Evolutionary conservation across 805 yeast genomes (phyloP).

Genomic region (Lipomyces starkeyi): DNA sequence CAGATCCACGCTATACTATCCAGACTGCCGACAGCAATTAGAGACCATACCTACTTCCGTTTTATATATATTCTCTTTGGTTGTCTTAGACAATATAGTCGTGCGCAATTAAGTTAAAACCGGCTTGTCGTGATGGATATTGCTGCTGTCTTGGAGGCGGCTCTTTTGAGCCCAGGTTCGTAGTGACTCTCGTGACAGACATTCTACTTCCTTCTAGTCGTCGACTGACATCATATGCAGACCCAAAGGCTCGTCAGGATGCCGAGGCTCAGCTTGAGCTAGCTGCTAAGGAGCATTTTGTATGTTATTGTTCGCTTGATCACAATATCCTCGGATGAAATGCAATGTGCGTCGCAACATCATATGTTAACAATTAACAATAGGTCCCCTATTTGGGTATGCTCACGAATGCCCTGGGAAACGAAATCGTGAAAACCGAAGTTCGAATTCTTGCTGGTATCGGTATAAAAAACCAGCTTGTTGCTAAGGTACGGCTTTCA

Average conservation of each 20-base stretch:
- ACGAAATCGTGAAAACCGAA: conserved; percentile 68
- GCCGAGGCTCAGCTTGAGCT: conserved; percentile 79
- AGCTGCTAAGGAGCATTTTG: conserved; percentile 77
- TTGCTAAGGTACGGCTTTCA: conserved; percentile 59
- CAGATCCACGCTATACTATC: neutral
- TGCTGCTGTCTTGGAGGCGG: conserved; percentile 74
- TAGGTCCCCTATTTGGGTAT: conserved; percentile 63
- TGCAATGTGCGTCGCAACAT: neutral
- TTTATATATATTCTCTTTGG: neutral
- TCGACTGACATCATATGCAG: conserved; percentile 37
- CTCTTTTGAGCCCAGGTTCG: conserved; percentile 65
- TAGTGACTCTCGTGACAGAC: conserved; percentile 3
- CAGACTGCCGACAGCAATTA: neutral
- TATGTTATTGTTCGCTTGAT: conserved; percentile 37
- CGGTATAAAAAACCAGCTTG: conserved; percentile 83
- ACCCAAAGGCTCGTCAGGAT: conserved; percentile 67
- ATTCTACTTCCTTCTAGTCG: neutral
- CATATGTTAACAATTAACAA: neutral
- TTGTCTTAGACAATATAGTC: neutral
- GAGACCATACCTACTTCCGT: neutral
- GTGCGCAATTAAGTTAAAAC: neutral
- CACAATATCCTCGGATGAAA: neutral
- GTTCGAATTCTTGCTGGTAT: conserved; percentile 92
- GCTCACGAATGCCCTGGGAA: conserved; percentile 73
- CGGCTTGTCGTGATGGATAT: conserved; percentile 57